Base-by-base conservation (phyloP, 768 basidiomycete genomes). In the Russula vinacea region DNA sequence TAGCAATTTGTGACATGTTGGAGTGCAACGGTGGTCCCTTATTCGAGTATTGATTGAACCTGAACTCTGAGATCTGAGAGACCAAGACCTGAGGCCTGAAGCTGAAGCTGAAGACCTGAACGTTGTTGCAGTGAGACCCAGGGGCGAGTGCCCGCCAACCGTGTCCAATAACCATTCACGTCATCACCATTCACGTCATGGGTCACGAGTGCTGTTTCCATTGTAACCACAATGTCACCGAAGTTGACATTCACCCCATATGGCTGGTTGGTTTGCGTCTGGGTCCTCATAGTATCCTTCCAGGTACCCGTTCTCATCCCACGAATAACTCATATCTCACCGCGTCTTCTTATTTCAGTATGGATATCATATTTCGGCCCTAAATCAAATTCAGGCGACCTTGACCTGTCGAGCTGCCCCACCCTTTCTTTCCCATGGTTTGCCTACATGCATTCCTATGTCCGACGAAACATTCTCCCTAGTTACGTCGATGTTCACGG, bases 351-450 rank as follows among this genome's bases (percentile, higher is more conserved):
- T 39, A 29, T 16, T 5, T 50, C 59, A 91, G 83, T 92, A 92
- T 76, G 94, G 94, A n/a, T 97, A 90, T 74, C 92, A 96, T 74
- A 91, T 94, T 47, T 90, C 93, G 1, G 88, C 88, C 17, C 82
- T 98, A 64, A 98, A 98, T 73, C 93, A 94, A 73, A 86, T 95
- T 29, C 86, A 92, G 71, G 82, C 81, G 5, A 84, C 88, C 49
- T 72, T 94, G 62, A 92, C 89, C 3, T 96, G 93, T 77, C 81
- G 81, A 56, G 67, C 73, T 37, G 66, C 70, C 52, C 35, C 62
- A 32, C 26, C 57, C 56, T 0, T 74, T 58, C 52, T 56, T 14
- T 66, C 71, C 52, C 73, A 77, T 70, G 77, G 76, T 11, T 76
- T 91, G 10, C 84, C 90, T 2, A 79, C 84, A 40, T 96, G 94